Conservation (phyloP, 495 filamentous ascomycete genomes). For the Neurospora sp. region DNA sequence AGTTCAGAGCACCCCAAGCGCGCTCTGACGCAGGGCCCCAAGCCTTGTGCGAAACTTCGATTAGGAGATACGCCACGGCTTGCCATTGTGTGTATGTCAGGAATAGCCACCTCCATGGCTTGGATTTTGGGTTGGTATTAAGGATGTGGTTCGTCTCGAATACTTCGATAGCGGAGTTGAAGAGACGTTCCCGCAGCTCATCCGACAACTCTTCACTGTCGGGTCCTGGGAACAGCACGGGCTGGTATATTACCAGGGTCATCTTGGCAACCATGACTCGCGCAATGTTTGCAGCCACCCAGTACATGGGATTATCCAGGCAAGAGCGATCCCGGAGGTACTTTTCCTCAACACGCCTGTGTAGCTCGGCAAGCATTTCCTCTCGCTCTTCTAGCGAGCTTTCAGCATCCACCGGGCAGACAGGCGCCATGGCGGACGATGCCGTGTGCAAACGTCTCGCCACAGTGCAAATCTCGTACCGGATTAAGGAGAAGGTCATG, state of each 20-base stretch:
- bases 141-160: constrained; percentile 63
- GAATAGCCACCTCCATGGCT: constrained; percentile 74
- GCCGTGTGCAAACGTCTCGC: constrained; percentile 31
- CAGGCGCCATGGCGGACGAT: constrained; percentile 21
- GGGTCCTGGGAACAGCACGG: constrained; percentile 38
- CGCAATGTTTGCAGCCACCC: constrained; percentile 60
- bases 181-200: constrained; percentile 60
- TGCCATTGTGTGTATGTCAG: constrained; percentile 76
- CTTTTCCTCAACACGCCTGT: constrained; percentile 52
- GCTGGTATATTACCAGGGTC: constrained; percentile 39
- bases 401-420: constrained; percentile 16
- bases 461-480: constrained; percentile 49
- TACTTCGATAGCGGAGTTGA: constrained; percentile 64
- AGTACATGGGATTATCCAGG: constrained; percentile 52
- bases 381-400: constrained; percentile 48
- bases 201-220: constrained; percentile 35
- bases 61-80: constrained; percentile 63
- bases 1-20: constrained; percentile 67
- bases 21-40: constrained; percentile 59
- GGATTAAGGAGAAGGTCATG: constrained; percentile 68
- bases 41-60: constrained; percentile 68
- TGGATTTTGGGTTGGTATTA: constrained; percentile 47
- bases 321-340: constrained; percentile 53
- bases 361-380: constrained; percentile 52
- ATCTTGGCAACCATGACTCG: constrained; percentile 58